Conservation (phyloP, 257 asterid genomes). For the Fraxinus excelsior region DNA sequence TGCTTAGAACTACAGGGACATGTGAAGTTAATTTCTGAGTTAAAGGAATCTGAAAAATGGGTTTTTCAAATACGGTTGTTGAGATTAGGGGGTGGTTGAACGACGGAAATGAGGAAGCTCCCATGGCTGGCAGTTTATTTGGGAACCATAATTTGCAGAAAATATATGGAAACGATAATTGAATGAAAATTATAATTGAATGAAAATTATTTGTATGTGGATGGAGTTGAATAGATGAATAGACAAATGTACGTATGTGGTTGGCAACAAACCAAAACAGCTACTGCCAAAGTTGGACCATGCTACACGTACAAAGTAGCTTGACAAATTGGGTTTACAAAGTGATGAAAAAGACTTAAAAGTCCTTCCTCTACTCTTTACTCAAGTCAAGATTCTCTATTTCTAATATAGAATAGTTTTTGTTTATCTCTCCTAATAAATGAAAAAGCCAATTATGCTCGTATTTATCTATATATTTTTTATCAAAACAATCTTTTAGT, state of each 20-base stretch:
- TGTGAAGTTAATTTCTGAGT: conserved; percentile 18
- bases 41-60: conserved; percentile 23
- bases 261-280: conserved; percentile 29
- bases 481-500: no score
- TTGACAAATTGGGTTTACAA: no score
- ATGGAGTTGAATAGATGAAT: conserved; percentile 17
- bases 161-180: conserved; percentile 9
- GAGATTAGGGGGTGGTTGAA: conserved; percentile 25
- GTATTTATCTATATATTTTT: no score
- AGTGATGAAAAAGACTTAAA: no score
- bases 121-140: conserved; percentile 40
- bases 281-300: neutral
- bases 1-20: conserved; percentile 25
- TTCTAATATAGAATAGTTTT: no score
- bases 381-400: no score
- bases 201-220: conserved; percentile 15
- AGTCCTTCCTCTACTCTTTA: no score
- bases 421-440: no score
- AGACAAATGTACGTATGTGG: conserved; percentile 28
- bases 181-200: conserved; percentile 11
- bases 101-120: conserved; percentile 42
- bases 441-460: no score
- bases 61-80: conserved; percentile 17
- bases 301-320: no score
- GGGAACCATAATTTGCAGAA: neutral